phyloP scores from a whole-genome alignment of 2,329 filamentous ascomycete species.

The Cryphonectria carpinicola region DNA sequence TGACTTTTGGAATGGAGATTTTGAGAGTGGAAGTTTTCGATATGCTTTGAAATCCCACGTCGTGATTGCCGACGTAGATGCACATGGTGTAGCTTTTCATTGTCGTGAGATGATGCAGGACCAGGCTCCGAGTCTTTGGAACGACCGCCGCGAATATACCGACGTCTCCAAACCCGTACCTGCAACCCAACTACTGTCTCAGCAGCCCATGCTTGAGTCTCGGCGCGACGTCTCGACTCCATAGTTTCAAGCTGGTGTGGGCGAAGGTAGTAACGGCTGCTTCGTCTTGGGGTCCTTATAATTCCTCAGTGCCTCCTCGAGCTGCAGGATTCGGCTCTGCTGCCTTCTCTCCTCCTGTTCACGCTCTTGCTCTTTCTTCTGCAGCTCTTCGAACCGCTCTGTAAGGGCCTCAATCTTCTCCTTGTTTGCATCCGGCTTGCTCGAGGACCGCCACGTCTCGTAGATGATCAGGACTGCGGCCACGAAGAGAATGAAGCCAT shows the following conservation, averaged over 20 bases:
- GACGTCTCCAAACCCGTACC: not conserved
- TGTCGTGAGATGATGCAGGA: not conserved
- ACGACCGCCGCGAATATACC: not conserved
- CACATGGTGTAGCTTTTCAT: slow-evolving; percentile 1
- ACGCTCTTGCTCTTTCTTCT: slow-evolving; percentile 54
- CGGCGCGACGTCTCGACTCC: not conserved
- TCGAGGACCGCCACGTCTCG: slow-evolving; percentile 62
- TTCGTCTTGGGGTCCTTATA: slow-evolving; percentile 62
- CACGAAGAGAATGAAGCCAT: slow-evolving; percentile 65
- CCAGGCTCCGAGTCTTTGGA: not conserved
- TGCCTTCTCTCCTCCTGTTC: slow-evolving; percentile 51
- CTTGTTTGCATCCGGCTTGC: slow-evolving; percentile 62
- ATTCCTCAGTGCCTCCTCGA: slow-evolving; percentile 58
- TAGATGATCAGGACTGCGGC: slow-evolving; percentile 62
- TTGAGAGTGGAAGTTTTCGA: not conserved
- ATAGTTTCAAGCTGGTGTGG: slow-evolving; percentile 28
- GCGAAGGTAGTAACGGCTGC: slow-evolving; percentile 51
- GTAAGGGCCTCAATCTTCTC: slow-evolving; percentile 57
- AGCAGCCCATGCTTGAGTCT: not conserved
- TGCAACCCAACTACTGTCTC: not conserved
- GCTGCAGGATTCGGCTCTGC: slow-evolving; percentile 50
- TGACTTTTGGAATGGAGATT: not conserved
- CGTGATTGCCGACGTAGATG: not conserved
- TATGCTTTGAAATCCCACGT: not conserved
- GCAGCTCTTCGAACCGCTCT: slow-evolving; percentile 53